Evolutionary conservation across 495 filamentous ascomycete genomes (phyloP).

Genomic region (Filosporella fistucella): DNA sequence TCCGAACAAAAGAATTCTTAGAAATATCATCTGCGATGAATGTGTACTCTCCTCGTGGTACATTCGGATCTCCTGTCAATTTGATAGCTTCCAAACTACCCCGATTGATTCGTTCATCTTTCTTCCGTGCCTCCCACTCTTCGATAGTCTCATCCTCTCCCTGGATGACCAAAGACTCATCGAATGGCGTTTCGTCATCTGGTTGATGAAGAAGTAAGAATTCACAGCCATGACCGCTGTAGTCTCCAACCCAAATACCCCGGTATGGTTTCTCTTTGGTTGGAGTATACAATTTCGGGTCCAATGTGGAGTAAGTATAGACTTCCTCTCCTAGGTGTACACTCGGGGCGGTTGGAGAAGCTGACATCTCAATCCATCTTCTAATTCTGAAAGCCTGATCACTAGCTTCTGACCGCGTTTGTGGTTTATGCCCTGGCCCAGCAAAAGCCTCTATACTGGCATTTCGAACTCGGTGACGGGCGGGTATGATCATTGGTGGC

Average conservation of each 20-base stretch:
- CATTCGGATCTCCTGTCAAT: constrained; percentile 83
- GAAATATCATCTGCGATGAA: constrained; percentile 78
- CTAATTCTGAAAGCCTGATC: constrained; percentile 66
- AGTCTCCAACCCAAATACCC: constrained; percentile 92
- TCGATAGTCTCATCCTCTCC: constrained; percentile 32
- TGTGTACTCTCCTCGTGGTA: constrained; percentile 79
- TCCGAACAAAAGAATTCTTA: constrained; percentile 43
- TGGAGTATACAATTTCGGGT: constrained; percentile 66
- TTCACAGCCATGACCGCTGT: constrained; percentile 82
- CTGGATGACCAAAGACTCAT: constrained; percentile 23
- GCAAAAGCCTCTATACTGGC: constrained; percentile 31
- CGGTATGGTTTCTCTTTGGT: constrained; percentile 75
- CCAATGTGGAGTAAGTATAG: constrained; percentile 72
- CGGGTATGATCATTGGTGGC: constrained; percentile 71
- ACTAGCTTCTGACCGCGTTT: constrained; percentile 45
- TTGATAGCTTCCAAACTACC: constrained; percentile 79
- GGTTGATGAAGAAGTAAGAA: constrained; percentile 76
- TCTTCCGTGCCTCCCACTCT: constrained; percentile 32
- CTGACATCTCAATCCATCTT: constrained; percentile 48
- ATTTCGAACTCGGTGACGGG: constrained; percentile 48
- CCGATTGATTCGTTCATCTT: constrained; percentile 36
- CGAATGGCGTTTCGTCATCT: constrained; percentile 36
- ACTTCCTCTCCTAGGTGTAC: constrained; percentile 58
- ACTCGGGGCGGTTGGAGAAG: constrained; percentile 16
- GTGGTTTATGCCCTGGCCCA: constrained; percentile 36